Evolutionary conservation across 805 yeast genomes (phyloP).

Genomic region (Kazachstania kunashirensis): DNA sequence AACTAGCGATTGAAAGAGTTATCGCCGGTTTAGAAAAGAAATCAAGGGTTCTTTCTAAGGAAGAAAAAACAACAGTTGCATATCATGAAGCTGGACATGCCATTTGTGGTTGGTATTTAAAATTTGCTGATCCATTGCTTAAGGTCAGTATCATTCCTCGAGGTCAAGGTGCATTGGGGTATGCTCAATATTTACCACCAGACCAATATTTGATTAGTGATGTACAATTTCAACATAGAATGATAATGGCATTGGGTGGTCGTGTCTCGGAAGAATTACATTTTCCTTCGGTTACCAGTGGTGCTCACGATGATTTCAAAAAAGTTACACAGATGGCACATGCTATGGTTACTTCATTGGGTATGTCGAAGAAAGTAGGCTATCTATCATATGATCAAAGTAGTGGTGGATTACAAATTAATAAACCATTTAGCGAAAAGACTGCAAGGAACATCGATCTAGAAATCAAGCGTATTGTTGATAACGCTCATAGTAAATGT

Average conservation of each 20-base stretch:
- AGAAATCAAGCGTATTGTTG: slow-evolving; percentile 73
- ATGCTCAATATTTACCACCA: slow-evolving; percentile 88
- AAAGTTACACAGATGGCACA: slow-evolving; percentile 84
- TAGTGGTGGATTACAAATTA: slow-evolving; percentile 38
- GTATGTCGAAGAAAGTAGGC: slow-evolving; percentile 81
- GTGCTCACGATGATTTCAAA: slow-evolving; percentile 88
- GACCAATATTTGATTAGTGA: slow-evolving; percentile 73
- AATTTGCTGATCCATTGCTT: slow-evolving; percentile 80
- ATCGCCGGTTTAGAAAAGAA: slow-evolving; percentile 90
- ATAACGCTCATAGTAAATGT: slow-evolving; percentile 66
- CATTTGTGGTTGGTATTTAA: slow-evolving; percentile 85
- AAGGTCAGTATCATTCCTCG: slow-evolving; percentile 93
- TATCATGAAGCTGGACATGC: slow-evolving; percentile 98
- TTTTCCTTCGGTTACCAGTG: slow-evolving; percentile 79
- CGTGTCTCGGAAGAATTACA: slow-evolving; percentile 86
- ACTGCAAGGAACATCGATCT: slow-evolving; percentile 73
- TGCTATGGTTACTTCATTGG: slow-evolving; percentile 78
- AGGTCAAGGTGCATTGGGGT: slow-evolving; percentile 93
- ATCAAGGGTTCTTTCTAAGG: slow-evolving; percentile 64
- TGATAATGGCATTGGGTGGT: slow-evolving; percentile 94
- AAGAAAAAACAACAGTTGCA: slow-evolving; percentile 78
- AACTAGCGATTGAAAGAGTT: slow-evolving; percentile 87
- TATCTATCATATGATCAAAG: slow-evolving; percentile 35
- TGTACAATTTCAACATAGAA: slow-evolving; percentile 69
- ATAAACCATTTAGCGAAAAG: slow-evolving; percentile 83